Conservation (phyloP, 805 yeast species). For the Cyberlindnera japonica region DNA sequence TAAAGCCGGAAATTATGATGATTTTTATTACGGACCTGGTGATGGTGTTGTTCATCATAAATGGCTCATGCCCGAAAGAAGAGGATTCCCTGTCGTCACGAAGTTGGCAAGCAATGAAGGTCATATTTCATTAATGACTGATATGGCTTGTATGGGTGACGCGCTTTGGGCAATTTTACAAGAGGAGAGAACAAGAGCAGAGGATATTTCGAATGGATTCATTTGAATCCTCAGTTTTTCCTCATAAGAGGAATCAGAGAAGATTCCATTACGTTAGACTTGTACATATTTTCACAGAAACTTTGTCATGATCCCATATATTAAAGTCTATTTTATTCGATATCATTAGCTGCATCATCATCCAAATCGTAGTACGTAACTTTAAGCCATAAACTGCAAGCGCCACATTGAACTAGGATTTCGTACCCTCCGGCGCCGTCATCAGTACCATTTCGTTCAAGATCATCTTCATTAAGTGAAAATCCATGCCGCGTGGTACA, state of each 20-base stretch:
- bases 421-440: conserved; percentile 54
- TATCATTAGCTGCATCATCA: conserved; percentile 14
- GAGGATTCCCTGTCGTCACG: conserved; percentile 71
- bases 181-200: conserved; percentile 42
- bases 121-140: conserved; percentile 78
- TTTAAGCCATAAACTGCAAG: conserved; percentile 84
- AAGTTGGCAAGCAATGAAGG: conserved; percentile 63
- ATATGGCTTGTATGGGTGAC: conserved; percentile 63
- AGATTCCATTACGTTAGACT: too few relatives aligned
- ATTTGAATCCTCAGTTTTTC: too few relatives aligned
- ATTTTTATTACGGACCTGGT: conserved; percentile 83
- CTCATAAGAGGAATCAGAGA: too few relatives aligned
- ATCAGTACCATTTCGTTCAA: conserved; percentile 48
- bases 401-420: conserved; percentile 71
- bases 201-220: too few relatives aligned
- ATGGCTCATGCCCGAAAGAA: conserved; percentile 74
- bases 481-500: conserved; percentile 56
- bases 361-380: conserved; percentile 59
- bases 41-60: conserved; percentile 88
- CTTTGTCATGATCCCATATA: conserved; percentile 4
- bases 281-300: too few relatives aligned
- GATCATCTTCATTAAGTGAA: conserved; percentile 53
- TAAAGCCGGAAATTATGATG: conserved; percentile 64
- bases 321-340: too few relatives aligned
- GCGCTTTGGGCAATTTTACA: conserved; percentile 63